Conservation (phyloP, 768 basidiomycete genomes). For the Tulasnella sp. region DNA sequence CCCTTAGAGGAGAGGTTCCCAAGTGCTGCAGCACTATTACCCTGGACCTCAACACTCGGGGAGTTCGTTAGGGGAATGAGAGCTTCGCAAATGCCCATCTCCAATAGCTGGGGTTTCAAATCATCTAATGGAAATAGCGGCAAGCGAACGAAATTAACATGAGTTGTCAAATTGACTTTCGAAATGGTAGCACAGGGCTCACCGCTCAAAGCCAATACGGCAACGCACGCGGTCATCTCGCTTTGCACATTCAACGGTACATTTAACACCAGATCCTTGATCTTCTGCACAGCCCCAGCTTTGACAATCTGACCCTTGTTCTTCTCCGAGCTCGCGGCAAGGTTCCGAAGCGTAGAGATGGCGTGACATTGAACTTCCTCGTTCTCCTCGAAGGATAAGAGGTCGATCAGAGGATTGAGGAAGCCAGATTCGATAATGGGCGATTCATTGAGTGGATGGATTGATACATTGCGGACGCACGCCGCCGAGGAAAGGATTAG, state of each 20-base stretch:
- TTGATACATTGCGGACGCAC: constrained; percentile 97
- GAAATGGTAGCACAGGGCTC: not conserved
- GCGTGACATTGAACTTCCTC: constrained; percentile 99
- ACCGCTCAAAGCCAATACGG: constrained; percentile 93
- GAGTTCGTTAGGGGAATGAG: constrained; percentile 95
- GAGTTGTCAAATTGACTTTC: not conserved
- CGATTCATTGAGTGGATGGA: constrained; percentile 96
- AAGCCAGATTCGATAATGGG: constrained; percentile 99
- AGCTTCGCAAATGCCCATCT: constrained; percentile 98
- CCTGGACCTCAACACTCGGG: constrained; percentile 93
- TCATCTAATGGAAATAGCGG: constrained; percentile 79
- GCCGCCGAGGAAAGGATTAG: constrained; percentile 97
- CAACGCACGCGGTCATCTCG: constrained; percentile 99
- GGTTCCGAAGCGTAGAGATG: constrained; percentile 90
- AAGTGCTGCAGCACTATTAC: constrained; percentile 94
- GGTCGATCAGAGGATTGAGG: constrained; percentile 87
- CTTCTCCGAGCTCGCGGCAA: constrained; percentile 94
- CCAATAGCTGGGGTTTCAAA: constrained; percentile 87
- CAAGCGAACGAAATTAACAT: not conserved
- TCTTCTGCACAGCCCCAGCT: constrained; percentile 91
- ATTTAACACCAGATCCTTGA: constrained; percentile 90
- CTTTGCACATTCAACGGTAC: constrained; percentile 96
- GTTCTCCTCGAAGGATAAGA: constrained; percentile 96
- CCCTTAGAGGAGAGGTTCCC: constrained; percentile 97
- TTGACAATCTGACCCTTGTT: constrained; percentile 98